Percentiles rank a stretch among this genome's conserved stretches.
phyloP scores from a whole-genome alignment of 2,329 filamentous ascomycete species.

The Paracoccidioides brasiliensis region DNA sequence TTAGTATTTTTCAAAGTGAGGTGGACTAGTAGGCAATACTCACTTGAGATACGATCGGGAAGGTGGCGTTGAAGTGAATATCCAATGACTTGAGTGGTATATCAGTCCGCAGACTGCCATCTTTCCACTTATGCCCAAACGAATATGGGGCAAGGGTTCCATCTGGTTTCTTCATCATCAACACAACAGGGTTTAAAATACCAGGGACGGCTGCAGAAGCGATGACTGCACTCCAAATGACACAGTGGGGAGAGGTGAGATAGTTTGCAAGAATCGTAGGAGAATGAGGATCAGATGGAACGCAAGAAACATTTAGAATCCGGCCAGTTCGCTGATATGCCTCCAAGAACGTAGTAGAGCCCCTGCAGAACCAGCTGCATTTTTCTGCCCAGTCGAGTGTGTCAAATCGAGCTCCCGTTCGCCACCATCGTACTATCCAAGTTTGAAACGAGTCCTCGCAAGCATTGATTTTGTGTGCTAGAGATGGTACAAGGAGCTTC shows the following conservation, averaged over 20 bases:
- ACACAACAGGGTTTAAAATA: slow-evolving; percentile 87
- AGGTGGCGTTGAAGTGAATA: slow-evolving; percentile 96
- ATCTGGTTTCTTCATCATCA: slow-evolving; percentile 71
- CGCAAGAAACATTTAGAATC: slow-evolving; percentile 89
- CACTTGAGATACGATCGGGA: slow-evolving; percentile 65
- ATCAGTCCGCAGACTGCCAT: slow-evolving; percentile 84
- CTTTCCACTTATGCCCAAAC: slow-evolving; percentile 99
- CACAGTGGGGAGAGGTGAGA: slow-evolving; percentile 86
- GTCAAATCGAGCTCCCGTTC: slow-evolving; percentile 86
- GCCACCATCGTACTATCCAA: slow-evolving; percentile 80
- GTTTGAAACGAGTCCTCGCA: slow-evolving; percentile 64
- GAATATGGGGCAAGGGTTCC: slow-evolving; percentile 77
- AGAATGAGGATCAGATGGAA: slow-evolving; percentile 89
- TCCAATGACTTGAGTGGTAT: slow-evolving; percentile 92
- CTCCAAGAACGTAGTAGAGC: slow-evolving; percentile 87
- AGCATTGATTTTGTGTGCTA: slow-evolving; percentile 73
- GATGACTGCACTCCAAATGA: slow-evolving; percentile 93
- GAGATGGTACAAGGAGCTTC: slow-evolving; percentile 66
- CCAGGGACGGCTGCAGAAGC: slow-evolving; percentile 92
- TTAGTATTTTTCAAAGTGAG: neutral
- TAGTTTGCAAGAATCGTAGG: slow-evolving; percentile 90
- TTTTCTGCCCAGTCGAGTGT: slow-evolving; percentile 78
- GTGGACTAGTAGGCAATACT: slow-evolving; percentile 3
- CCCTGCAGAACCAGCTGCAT: slow-evolving; percentile 79
- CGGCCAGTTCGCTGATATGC: slow-evolving; percentile 88